Base-by-base conservation (phyloP, 2,329 filamentous ascomycete genomes). In the Didymella pinodella region DNA sequence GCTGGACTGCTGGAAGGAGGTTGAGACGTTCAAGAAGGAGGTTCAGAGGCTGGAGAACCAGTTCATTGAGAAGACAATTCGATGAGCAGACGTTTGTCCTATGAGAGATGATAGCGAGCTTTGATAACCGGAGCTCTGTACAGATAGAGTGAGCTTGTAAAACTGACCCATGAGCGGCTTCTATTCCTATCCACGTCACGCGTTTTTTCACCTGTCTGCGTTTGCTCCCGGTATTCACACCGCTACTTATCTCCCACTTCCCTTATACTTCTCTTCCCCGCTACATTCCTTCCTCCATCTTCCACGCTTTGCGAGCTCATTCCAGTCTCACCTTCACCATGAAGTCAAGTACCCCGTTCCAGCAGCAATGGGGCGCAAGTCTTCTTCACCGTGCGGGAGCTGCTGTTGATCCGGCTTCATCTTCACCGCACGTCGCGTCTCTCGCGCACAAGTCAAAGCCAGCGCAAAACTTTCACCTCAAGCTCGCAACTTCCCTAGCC, bases 1-100 rank as follows among this genome's bases (percentile, higher is more conserved):
- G 75, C 82, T 97, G 75, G 91, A 97, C 82, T 98, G 94, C 85
- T 97, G 91, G 90, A 85, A 88, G 79, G 93, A 97, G 85, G 92
- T 97, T 25, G 90, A 96, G 81, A 84, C 83, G 20, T 98, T 98
- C 79, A 96, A 93, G 86, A 85, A 86, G 70, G 92, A 96, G 83
- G 93, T 98, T 49, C 87, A 90, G 68, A 88, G 87, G 81, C 78
- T 97, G 79, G 94, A 97, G 85, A 89, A 87, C 79, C 84, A 84
- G 26, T 98, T 96, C 87, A 92, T 97, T 34, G 90, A 96, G 74
- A 92, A 89, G 81, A 88, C 96, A 55, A 85, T 91, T 57, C 66
- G 78, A 68, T 82, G 67, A 75, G 50, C 26, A 28, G 20, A 29
- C 16, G n/a, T 4, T 5, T 22, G 38, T 18, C 10, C 28, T 10